These are phyloP conservation scores for Pseudognaphalium luteoalbum DNA, from an alignment of 129 eudicot species.

Conservation along the genomic window DNA sequence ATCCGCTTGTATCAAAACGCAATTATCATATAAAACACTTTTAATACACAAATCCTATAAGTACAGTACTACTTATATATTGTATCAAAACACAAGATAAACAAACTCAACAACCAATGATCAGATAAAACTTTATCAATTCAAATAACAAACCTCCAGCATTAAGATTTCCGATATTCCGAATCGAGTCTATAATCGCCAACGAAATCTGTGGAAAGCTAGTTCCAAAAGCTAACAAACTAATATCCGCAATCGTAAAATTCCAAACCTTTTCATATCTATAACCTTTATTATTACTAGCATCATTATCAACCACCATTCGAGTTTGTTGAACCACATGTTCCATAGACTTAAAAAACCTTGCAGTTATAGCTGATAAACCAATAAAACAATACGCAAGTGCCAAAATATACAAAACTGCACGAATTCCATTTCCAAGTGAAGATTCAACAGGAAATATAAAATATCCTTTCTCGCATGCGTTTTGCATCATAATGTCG, in stretches of 20 bases:
- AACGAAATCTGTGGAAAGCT: slow-evolving; percentile 95
- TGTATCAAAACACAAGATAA: not conserved
- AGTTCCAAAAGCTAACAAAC: slow-evolving; percentile 90
- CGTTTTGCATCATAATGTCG: slow-evolving; percentile 28
- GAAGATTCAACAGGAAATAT: slow-evolving; percentile 49
- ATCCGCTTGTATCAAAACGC: not conserved
- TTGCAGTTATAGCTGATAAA: slow-evolving; percentile 75
- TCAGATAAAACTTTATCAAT: not conserved
- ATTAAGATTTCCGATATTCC: slow-evolving; percentile 62
- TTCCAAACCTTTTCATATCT: slow-evolving; percentile 79
- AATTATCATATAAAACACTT: not conserved
- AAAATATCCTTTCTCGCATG: slow-evolving; percentile 40
- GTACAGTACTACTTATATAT: not conserved
- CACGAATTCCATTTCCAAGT: slow-evolving; percentile 57
- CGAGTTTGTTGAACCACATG: slow-evolving; percentile 79
- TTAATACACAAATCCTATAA: not conserved
- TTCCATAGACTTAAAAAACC: slow-evolving; percentile 90
- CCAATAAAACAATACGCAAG: slow-evolving; percentile 92
- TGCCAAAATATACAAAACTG: slow-evolving; percentile 54
- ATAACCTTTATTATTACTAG: slow-evolving; percentile 38
- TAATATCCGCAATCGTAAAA: slow-evolving; percentile 80
- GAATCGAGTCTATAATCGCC: slow-evolving; percentile 84
- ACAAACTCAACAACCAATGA: not conserved
- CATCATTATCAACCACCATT: slow-evolving; percentile 49
- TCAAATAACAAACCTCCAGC: slow-evolving; percentile 73